Conservation (phyloP, 2,329 filamentous ascomycete species). For the Phoma sp. region DNA sequence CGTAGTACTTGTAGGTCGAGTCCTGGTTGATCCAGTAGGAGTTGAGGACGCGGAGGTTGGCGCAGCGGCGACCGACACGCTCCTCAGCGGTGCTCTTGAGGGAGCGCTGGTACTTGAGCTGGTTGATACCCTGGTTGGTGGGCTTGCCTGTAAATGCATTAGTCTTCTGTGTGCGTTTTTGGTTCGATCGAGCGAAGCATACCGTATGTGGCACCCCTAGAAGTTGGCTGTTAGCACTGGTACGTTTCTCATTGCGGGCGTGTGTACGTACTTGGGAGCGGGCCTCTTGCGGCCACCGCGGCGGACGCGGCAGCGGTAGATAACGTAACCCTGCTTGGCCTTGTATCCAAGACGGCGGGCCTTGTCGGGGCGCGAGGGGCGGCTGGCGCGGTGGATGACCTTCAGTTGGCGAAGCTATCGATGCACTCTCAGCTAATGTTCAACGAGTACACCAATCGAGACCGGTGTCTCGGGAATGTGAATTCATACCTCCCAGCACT, state of each 20-base stretch:
- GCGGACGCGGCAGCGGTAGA: constrained; percentile 98
- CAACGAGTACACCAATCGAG: constrained; percentile 82
- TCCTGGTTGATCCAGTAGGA: constrained; percentile 99
- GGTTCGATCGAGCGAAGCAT: constrained; percentile 52
- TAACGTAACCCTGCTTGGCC: constrained; percentile 99
- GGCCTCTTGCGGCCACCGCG: constrained; percentile 99
- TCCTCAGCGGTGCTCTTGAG: constrained; percentile 98
- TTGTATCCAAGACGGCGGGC: constrained; percentile 99
- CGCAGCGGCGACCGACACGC: constrained; percentile 98
- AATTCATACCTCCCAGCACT: constrained; percentile 90
- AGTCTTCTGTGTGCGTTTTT: constrained; percentile 22
- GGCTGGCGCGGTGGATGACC: constrained; percentile 98
- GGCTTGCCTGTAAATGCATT: constrained; percentile 79
- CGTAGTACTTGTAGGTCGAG: constrained; percentile 99
- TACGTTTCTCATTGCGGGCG: background rate
- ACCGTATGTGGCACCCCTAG: constrained; percentile 95
- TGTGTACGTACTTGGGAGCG: constrained; percentile 69
- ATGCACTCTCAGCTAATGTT: constrained; percentile 99
- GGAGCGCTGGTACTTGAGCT: constrained; percentile 99
- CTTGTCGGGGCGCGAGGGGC: constrained; percentile 99
- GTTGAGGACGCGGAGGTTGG: constrained; percentile 99
- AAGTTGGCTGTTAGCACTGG: constrained; percentile 52
- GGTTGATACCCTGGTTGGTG: constrained; percentile 99
- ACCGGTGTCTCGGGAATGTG: constrained; percentile 32
- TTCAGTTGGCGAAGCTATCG: constrained; percentile 99